These are phyloP conservation scores for Myxozyma udenii DNA, from an alignment of 805 yeast genomes.

Conservation along the genomic window DNA sequence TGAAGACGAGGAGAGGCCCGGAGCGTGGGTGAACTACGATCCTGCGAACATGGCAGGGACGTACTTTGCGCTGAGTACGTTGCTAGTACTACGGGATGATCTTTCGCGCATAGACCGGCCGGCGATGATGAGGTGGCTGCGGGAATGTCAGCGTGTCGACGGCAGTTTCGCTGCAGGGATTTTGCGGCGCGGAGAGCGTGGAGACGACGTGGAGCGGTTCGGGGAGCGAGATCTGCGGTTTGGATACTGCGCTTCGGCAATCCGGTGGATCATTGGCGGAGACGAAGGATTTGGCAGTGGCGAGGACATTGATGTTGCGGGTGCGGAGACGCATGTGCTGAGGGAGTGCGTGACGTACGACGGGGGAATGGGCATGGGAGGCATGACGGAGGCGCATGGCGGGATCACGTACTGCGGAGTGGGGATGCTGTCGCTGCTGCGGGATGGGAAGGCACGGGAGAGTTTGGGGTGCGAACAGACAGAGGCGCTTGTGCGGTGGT, in stretches of 20 bases:
- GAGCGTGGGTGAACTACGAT: constrained; percentile 44
- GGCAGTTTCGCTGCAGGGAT: constrained; percentile 56
- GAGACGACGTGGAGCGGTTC: constrained; percentile 35
- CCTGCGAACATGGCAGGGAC: constrained; percentile 71
- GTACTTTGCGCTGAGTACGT: constrained; percentile 62
- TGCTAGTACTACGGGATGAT: constrained; percentile 45
- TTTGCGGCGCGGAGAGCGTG: constrained; percentile 35
- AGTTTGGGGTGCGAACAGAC: neutral
- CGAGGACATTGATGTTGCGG: constrained; percentile 37
- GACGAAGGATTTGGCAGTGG: constrained; percentile 31
- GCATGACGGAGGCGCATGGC: constrained; percentile 67
- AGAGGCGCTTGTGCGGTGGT: constrained; percentile 20
- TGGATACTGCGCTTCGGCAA: constrained; percentile 68
- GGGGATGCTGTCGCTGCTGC: constrained; percentile 51
- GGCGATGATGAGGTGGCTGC: constrained; percentile 54
- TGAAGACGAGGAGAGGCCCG: constrained; percentile 16
- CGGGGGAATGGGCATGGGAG: constrained; percentile 59
- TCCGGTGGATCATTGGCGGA: constrained; percentile 51
- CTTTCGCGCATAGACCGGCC: constrained; percentile 41
- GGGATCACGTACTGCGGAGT: constrained; percentile 86
- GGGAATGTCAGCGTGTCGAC: constrained; percentile 55
- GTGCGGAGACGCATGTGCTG: constrained; percentile 43
- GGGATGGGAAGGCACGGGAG: neutral
- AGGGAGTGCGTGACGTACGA: constrained; percentile 43
- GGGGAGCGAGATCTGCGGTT: constrained; percentile 72